Base-by-base conservation (phyloP, 75 land plant genomes). In the Sequoiadendron giganteum region DNA sequence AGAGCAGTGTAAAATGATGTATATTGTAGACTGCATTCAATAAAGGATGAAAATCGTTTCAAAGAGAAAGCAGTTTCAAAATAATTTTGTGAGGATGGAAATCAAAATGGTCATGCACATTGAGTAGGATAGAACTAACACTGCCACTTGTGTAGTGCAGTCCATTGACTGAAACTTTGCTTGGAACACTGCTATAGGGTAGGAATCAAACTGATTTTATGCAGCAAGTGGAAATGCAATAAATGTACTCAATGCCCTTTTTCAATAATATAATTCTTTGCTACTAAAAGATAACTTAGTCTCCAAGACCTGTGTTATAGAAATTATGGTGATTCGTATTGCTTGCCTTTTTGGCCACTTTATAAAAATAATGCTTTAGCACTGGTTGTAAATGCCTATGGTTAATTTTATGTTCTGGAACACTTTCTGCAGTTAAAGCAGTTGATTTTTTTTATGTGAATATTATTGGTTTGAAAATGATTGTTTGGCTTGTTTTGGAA, bases 201-300 rank as follows among this genome's bases (percentile, higher is more conserved):
- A 54, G 78, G 49, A 48, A 32, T 88, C 34, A 86, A 84, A 85
- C 7, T 36, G 18, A 28, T 49, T 82, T 82, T 82, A n/a, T 82
- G 0, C 30, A 82, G 32, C 9, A 49, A 82, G n/a, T 11, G 32
- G 16, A 82, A 82, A 82, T 47, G 1, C 43, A n/a, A 47, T n/a
- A 28, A 25, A 3, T 82, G 52, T 11, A 47, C 84, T n/a, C 3
- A 1, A n/a, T 42, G 14, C 13, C 15, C 10, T 47, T n/a, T 82
- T 42, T 47, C 10, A 47, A 82, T 30, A 40, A 43, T 47, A 47
- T 47, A 82, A 25, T 47, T 82, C 54, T 45, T 39, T 82, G 21
- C 48, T n/a, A 47, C 48, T 82, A 49, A 30, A 47, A n/a, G 16
- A 13, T 45, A 25, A 82, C 25, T 45, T 28, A 82, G 13, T 30